Conservation (phyloP, 2,329 filamentous ascomycete species). For the Metarhizium album region DNA sequence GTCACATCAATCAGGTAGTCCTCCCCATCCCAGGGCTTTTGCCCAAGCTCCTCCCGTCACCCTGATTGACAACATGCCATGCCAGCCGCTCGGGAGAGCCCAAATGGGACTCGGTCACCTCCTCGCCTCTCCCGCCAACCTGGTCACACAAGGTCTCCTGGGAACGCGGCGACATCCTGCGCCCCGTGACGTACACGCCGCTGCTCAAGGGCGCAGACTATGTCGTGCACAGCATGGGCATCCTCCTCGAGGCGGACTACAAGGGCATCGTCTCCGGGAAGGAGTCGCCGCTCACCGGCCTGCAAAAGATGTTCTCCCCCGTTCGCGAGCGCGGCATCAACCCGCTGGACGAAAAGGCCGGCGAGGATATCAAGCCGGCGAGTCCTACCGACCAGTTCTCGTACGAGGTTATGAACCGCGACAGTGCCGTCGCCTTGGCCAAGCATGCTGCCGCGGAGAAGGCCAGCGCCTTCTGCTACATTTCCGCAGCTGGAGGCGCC, state of each 20-base stretch:
- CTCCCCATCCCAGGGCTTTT: background rate
- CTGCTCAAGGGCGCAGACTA: slow-evolving; percentile 69
- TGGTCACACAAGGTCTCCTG: slow-evolving; percentile 81
- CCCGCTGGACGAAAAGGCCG: slow-evolving; percentile 52
- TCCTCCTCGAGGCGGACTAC: slow-evolving; percentile 94
- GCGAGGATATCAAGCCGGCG: slow-evolving; percentile 50
- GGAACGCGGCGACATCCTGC: slow-evolving; percentile 80
- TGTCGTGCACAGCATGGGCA: slow-evolving; percentile 92
- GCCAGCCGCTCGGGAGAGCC: slow-evolving; percentile 87
- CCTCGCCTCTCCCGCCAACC: slow-evolving; percentile 55
- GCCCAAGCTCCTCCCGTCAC: background rate
- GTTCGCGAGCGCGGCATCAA: slow-evolving; percentile 55
- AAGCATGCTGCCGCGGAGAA: slow-evolving; percentile 58
- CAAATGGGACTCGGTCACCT: slow-evolving; percentile 70
- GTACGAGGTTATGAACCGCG: slow-evolving; percentile 96
- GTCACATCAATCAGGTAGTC: slow-evolving; percentile 82
- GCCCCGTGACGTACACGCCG: slow-evolving; percentile 66
- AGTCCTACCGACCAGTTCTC: slow-evolving; percentile 70
- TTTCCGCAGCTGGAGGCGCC: slow-evolving; percentile 79
- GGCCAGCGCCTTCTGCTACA: slow-evolving; percentile 67
- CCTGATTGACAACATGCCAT: background rate
- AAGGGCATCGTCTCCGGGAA: slow-evolving; percentile 79
- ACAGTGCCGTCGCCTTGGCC: slow-evolving; percentile 74
- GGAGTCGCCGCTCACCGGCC: slow-evolving; percentile 68
- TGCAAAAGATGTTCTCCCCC: slow-evolving; percentile 67